Percentiles rank a stretch among this genome's conserved stretches.
Conservation (phyloP, 768 basidiomycete species). For the Lentinula raphanica region DNA sequence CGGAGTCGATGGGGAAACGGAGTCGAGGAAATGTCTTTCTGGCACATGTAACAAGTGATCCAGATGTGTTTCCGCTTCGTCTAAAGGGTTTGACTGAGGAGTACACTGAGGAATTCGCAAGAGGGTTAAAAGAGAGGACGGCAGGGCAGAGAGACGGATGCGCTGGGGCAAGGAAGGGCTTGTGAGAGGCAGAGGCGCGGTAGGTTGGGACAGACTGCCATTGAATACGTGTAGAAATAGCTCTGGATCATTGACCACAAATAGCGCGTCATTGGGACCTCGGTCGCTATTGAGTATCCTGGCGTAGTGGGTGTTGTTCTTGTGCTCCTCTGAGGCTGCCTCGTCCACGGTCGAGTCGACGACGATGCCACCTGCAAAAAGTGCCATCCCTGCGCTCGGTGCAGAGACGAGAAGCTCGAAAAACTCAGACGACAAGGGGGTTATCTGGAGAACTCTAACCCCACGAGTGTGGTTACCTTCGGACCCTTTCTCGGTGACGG, state of each 20-base stretch:
- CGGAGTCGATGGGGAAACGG: neutral
- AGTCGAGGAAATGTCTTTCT: conserved; percentile 5
- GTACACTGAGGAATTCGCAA: neutral
- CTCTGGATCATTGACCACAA: conserved; percentile 28
- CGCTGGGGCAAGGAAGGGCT: conserved; percentile 4
- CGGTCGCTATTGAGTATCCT: neutral
- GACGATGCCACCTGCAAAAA: neutral
- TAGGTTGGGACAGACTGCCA: neutral
- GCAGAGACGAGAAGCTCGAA: conserved; percentile 41
- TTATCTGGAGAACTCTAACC: conserved; percentile 30
- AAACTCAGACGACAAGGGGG: conserved; percentile 40
- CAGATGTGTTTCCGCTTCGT: neutral
- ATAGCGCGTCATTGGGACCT: conserved; percentile 26
- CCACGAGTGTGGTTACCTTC: neutral
- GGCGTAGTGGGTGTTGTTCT: conserved; percentile 33
- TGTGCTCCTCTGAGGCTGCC: conserved; percentile 34
- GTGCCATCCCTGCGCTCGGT: conserved; percentile 14
- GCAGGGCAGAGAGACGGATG: neutral
- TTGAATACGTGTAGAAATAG: conserved; percentile 33
- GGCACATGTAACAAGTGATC: neutral
- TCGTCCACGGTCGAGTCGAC: no score
- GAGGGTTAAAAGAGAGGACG: conserved; percentile 2
- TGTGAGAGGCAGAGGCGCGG: no score
- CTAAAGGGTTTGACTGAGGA: neutral
- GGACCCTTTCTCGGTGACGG: neutral